These are phyloP conservation scores for Kuraishia capsulata DNA, from an alignment of 805 yeast species.

Conservation along the genomic window DNA sequence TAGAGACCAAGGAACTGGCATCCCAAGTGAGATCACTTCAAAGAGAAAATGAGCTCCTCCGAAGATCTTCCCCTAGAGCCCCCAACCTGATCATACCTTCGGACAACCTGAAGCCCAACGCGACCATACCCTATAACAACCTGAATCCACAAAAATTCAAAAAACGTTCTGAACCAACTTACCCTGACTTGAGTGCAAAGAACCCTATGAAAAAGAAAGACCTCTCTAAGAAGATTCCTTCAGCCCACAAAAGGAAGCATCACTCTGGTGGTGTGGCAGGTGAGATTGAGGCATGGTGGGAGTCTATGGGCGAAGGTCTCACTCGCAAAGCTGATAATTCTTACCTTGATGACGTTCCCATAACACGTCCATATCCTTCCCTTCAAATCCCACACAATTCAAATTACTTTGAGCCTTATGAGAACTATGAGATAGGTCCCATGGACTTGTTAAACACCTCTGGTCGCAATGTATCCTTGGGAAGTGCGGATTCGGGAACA, in stretches of 20 bases:
- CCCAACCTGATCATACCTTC: not conserved
- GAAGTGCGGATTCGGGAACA: not conserved
- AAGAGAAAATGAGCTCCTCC: constrained; percentile 8
- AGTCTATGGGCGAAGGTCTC: not conserved
- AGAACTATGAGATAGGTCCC: constrained; percentile 10
- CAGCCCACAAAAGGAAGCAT: not conserved
- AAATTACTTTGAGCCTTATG: constrained; percentile 14
- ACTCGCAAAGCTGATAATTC: not conserved
- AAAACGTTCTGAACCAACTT: not conserved
- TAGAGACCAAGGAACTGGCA: constrained; percentile 44
- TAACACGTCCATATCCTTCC: too few species aligned
- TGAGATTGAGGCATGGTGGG: constrained; percentile 31
- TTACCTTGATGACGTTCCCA: too few species aligned
- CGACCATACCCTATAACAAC: not conserved
- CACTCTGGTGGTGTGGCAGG: constrained; percentile 30
- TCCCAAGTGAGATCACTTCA: constrained; percentile 13
- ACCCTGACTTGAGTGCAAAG: not conserved
- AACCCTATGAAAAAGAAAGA: not conserved
- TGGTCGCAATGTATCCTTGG: not conserved
- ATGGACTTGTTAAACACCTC: not conserved
- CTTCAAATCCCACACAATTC: not conserved
- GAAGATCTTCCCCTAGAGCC: not conserved
- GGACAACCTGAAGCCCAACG: not conserved
- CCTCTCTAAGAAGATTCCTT: not conserved
- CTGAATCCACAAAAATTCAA: too few species aligned